A percentile compares a stretch with the other conserved stretches of the same genome.
Conservation (phyloP, 1,139 yeast genomes). For the Geotrichum cucujoidarum region DNA sequence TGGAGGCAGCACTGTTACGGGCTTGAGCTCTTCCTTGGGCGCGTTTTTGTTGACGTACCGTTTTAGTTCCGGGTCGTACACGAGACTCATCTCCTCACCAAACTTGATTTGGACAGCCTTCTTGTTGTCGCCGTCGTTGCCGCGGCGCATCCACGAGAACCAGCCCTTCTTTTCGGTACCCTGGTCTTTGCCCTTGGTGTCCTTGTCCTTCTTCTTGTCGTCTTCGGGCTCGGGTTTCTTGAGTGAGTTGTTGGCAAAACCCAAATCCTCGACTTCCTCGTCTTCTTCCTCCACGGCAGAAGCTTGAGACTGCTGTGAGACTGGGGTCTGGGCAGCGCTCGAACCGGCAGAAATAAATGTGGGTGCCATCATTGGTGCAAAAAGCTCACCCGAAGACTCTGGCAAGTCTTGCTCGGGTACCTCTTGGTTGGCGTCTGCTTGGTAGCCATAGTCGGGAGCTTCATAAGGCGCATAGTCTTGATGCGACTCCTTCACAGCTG, state of each 20-base stretch:
- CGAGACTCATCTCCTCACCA: constrained; percentile 72
- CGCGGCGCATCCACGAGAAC: constrained; percentile 46
- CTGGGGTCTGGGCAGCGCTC: neutral
- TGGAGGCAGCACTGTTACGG: constrained; percentile 54
- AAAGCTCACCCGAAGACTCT: constrained; percentile 12
- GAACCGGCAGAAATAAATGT: constrained; percentile 7
- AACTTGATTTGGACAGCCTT: constrained; percentile 79
- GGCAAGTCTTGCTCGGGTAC: constrained; percentile 28
- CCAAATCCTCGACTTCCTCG: constrained; percentile 38
- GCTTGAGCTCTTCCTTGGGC: constrained; percentile 75
- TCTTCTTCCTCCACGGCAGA: constrained; percentile 24
- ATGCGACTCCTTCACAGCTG: constrained; percentile 5
- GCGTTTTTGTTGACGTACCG: constrained; percentile 82
- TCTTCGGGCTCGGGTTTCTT: constrained; percentile 19
- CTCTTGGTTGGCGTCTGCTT: constrained; percentile 45
- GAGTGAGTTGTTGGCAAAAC: constrained; percentile 27
- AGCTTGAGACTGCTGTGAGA: constrained; percentile 6
- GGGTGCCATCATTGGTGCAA: constrained; percentile 17
- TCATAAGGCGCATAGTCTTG: constrained; percentile 17
- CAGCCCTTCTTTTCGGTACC: constrained; percentile 40
- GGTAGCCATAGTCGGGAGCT: constrained; percentile 35
- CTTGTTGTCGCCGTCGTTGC: constrained; percentile 46
- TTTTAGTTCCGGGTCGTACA: constrained; percentile 76
- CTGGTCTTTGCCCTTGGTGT: constrained; percentile 20
- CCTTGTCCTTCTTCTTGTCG: constrained; percentile 22